These are phyloP conservation scores for Gnomoniopsis sp. DNA, from an alignment of 2,329 filamentous ascomycete genomes.

Conservation along the genomic window DNA sequence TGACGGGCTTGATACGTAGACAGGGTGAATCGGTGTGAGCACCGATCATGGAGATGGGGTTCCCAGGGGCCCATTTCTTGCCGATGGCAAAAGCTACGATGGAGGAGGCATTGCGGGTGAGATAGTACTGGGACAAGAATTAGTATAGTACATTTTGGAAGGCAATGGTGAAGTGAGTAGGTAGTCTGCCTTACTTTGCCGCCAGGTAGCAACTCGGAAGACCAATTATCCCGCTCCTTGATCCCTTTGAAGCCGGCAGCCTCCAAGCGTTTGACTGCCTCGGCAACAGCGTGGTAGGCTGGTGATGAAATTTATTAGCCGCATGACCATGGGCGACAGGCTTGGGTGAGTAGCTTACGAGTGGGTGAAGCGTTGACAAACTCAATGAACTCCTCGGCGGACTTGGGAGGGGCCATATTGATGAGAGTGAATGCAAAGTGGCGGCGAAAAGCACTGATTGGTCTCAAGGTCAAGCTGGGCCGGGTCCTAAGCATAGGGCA, in stretches of 20 bases:
- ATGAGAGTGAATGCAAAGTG: conserved; percentile 21
- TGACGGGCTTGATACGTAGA: conserved; percentile 89
- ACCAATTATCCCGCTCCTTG: conserved; percentile 88
- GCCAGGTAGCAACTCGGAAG: conserved; percentile 72
- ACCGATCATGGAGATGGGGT: conserved; percentile 88
- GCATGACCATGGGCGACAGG: not conserved
- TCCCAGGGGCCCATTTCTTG: conserved; percentile 84
- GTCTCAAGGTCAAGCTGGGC: not conserved
- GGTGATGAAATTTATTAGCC: conserved; percentile 8
- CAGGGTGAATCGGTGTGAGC: conserved; percentile 95
- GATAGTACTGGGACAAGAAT: conserved; percentile 62
- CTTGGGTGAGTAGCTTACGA: conserved; percentile 23
- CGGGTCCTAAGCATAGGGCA: conserved; percentile 10
- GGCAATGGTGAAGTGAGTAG: not conserved
- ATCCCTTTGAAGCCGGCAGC: conserved; percentile 84
- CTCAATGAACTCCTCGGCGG: conserved; percentile 7
- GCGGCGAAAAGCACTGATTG: conserved; percentile 1
- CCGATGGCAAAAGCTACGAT: conserved; percentile 92
- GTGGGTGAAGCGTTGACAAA: conserved; percentile 11
- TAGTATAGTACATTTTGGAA: not conserved
- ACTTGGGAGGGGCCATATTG: conserved; percentile 11
- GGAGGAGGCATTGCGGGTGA: conserved; percentile 89
- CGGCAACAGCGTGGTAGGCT: conserved; percentile 94
- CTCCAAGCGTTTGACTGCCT: conserved; percentile 70
- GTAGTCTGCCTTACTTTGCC: conserved; percentile 55